Base-by-base conservation (phyloP, 139 green algal genomes). In the Yamagishiella unicocca region DNA sequence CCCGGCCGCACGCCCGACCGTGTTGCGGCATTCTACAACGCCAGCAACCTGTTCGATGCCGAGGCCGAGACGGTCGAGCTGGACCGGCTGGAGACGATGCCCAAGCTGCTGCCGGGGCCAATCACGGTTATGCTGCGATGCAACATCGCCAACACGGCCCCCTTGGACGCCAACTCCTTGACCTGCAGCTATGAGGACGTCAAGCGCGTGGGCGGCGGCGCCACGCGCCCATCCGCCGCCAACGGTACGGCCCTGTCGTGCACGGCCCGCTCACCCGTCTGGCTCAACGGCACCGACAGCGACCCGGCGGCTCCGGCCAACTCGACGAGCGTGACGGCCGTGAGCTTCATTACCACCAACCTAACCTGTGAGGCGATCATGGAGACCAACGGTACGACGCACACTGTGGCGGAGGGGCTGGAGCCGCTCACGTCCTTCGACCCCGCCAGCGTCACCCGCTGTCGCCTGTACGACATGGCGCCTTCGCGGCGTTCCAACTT, bases 391-490 rank as follows among this genome's bases (percentile, higher is more conserved):
- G 79, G 79, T 40, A 75, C 61, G 37, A n/a, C 37, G 37, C 54
- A 84, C 40, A 73, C 25, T 6, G 77, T 70, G 24, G 54, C 21
- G 7, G 74, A 82, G 46, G 74, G 74, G 9, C 27, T 84, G 29
- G 61, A 85, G 61, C 61, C 79, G 42, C 42, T 85, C 27, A 50
- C 27, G 1, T 62, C 37, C 0, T 85, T 76, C 25, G 58, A 85
- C 79, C 42, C 79, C 9, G 38, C 40, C 42, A 64, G 40, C 40
- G 42, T 85, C 27, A 10, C n/a, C 7, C 38, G 54, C 10, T 85
- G 79, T 43, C 42, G 72, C 6, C 38, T 46, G 38, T 35, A 53
- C n/a, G 79, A 85, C 14, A 1, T 29, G 40, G 66, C 66, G 7
- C 79, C 79, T 29, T 35, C 61, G 40, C 42, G 58, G 0, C 40